Evolutionary conservation across 2,329 filamentous ascomycete genomes (phyloP).

Genomic region (Penicillium decumbens): DNA sequence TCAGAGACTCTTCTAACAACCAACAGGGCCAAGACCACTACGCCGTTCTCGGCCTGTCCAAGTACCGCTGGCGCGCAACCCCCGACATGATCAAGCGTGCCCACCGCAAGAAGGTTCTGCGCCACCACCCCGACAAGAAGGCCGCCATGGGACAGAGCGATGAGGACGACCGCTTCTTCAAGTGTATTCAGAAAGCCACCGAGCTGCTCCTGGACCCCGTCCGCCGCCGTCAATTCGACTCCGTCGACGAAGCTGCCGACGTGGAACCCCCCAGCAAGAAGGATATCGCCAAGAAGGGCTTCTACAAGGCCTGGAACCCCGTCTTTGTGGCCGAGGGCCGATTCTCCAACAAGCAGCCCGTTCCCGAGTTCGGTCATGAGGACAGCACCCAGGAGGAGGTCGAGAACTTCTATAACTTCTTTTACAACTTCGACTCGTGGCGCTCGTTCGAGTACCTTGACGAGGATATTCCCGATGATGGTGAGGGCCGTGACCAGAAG

Average conservation of each 20-base stretch:
- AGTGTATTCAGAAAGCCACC: conserved; percentile 98
- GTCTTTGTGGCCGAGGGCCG: conserved; percentile 89
- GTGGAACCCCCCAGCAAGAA: conserved; percentile 92
- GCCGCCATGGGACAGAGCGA: conserved; percentile 81
- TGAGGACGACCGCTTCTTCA: conserved; percentile 95
- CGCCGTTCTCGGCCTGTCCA: conserved; percentile 86
- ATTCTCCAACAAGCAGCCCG: conserved; percentile 87
- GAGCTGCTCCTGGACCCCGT: conserved; percentile 88
- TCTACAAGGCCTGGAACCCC: conserved; percentile 88
- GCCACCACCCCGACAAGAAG: conserved; percentile 98
- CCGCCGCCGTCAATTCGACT: conserved; percentile 93
- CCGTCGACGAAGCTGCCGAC: conserved; percentile 88
- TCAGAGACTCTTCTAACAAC: conserved; percentile 9
- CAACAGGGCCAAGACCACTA: conserved; percentile 89
- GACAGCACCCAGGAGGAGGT: conserved; percentile 84
- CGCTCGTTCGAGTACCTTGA: conserved; percentile 96
- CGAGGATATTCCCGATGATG: conserved; percentile 97
- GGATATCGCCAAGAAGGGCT: conserved; percentile 69
- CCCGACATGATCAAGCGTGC: conserved; percentile 99
- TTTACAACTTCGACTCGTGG: conserved; percentile 99
- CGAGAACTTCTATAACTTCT: conserved; percentile 98
- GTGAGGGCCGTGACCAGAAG: conserved; percentile 98
- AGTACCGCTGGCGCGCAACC: conserved; percentile 86
- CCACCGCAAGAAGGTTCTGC: conserved; percentile 98
- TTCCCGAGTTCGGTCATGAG: conserved; percentile 78